Evolutionary conservation across 768 basidiomycete species (phyloP).

Genomic region (Rhodotorula diobovata): DNA sequence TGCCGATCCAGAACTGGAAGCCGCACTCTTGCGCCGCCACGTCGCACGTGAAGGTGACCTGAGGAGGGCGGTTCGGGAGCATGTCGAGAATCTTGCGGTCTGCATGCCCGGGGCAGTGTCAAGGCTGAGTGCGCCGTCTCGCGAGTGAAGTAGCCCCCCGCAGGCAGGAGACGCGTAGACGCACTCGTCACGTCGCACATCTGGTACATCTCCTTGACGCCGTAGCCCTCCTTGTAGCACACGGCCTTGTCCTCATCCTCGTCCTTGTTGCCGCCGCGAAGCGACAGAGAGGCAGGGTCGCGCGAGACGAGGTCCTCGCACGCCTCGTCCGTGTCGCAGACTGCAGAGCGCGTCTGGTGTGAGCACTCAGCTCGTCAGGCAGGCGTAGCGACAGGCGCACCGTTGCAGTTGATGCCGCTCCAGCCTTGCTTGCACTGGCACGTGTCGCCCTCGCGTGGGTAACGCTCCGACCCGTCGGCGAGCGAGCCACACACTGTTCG

Average conservation of each 20-base stretch:
- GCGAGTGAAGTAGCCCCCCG: too few relatives aligned
- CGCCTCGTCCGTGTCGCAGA: conserved; percentile 75
- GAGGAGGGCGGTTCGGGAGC: conserved; percentile 85
- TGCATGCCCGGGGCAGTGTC: conserved; percentile 44
- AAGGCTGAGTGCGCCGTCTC: too few relatives aligned
- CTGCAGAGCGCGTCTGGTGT: conserved; percentile 53
- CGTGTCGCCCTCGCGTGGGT: conserved; percentile 65
- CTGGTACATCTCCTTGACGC: conserved; percentile 91
- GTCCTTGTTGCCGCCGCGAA: conserved; percentile 45
- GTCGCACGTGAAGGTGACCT: conserved; percentile 93
- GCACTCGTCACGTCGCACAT: conserved; percentile 97
- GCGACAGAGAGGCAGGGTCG: conserved; percentile 25
- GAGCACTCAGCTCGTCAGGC: not conserved
- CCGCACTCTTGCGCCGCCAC: conserved; percentile 61
- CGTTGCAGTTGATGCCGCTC: conserved; percentile 96
- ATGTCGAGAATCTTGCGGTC: conserved; percentile 91
- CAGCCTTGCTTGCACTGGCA: conserved; percentile 94
- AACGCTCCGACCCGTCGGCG: conserved; percentile 78
- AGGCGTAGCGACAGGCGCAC: conserved; percentile 50
- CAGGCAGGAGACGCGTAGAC: conserved; percentile 45
- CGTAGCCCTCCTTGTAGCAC: conserved; percentile 87
- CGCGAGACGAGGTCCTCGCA: conserved; percentile 69
- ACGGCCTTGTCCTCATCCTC: conserved; percentile 58
- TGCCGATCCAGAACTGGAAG: conserved; percentile 98
- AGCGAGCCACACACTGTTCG: conserved; percentile 85